Evolutionary conservation across 306 rosid species (phyloP), one percentile per base, ranked within the genome.

Genomic region (Medicago lupulina): DNA sequence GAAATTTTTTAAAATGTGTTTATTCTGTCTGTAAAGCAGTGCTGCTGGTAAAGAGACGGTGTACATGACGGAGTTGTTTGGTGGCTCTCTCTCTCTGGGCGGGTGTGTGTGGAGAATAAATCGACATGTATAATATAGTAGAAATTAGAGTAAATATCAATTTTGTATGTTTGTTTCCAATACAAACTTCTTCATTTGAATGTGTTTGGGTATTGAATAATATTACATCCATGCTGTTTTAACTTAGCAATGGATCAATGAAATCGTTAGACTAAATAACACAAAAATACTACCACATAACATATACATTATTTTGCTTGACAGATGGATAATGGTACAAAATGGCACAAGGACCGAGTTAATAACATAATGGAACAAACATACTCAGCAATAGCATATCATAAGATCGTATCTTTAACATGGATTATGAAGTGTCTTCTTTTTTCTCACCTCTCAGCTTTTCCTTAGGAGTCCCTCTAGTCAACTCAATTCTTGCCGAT

Each of bases 1-100:
- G 13, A 83, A 66, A 61, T 17, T 79, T 76, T 70, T 57, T 62
- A 12, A 78, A 54, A 43, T 53, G 12, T 77, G 73, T 79, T 60
- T 70, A 18, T 43, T 85, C 71, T 76, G 72, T 71, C 51, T 60
- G 59, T 61, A 55, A 31, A 34, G 83, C 89, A 88, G 97, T 89
- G 92, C 90, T 89, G 92, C 89, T 88, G 97, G 82, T 88, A 80
- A 88, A 75, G 77, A 53, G 51, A 39, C 53, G 60, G n/a, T 79
- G 87, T 65, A 72, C 49, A 66, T 28, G 58, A 25, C 53, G 71
- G 80, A 62, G 51, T 50, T 36, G 66, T 69, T 68, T 8, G 63
- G 68, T 17, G 72, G 70, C 17, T 23, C 15, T 60, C 12, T 10
- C 19, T 67, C 12, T 10, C 34, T 67, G 16, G 6, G 6, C 19